Base-by-base conservation (phyloP, 164 flowering plant genomes). In the Nymphaea thermarum region DNA sequence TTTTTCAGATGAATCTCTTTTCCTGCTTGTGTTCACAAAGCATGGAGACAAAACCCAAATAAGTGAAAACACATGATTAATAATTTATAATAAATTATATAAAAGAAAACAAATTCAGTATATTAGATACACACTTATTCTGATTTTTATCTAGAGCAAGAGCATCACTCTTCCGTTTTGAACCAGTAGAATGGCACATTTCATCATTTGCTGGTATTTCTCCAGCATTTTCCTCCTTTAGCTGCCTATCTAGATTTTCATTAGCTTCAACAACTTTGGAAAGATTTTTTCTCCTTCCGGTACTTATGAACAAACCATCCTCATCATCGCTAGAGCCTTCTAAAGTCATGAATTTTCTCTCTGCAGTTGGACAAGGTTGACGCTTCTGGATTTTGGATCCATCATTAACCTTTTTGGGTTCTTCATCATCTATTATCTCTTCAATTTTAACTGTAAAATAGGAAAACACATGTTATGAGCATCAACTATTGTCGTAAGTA, bases 241-340 rank as follows among this genome's bases (percentile, higher is more conserved):
- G 64, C 60, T 18, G 72, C 68, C 79, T 70, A 6, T 75, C 77
- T n/a, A 62, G 64, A 64, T 67, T 73, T 53, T 70, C 71, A 53
- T 75, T 72, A 65, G 64, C 70, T 72, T 70, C 72, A 45, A 65
- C 17, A 43, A 72, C 76, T 64, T 71, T 65, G 47, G 11, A 43
- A 44, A 65, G 65, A 7, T 70, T 6, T 66, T 79, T 71, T 14
- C 66, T 10, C 64, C 70, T 44, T 75, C 70, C 14, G 61, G 53
- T n/a, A 75, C 17, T 6, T 76, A n/a, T 61, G 85, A 97, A 97
- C 73, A 93, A 91, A 15, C 97, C 97, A 80, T 93, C 98, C 81
- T 93, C 98, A 82, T 94, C 97, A 79, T 94, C 98, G 74, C 90
- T 89, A 70, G 64, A 62, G 41, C 0, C 64, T 55, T 68, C 74